phyloP scores from a whole-genome alignment of 2,329 filamentous ascomycete genomes.

The Alternaria conjuncta region DNA sequence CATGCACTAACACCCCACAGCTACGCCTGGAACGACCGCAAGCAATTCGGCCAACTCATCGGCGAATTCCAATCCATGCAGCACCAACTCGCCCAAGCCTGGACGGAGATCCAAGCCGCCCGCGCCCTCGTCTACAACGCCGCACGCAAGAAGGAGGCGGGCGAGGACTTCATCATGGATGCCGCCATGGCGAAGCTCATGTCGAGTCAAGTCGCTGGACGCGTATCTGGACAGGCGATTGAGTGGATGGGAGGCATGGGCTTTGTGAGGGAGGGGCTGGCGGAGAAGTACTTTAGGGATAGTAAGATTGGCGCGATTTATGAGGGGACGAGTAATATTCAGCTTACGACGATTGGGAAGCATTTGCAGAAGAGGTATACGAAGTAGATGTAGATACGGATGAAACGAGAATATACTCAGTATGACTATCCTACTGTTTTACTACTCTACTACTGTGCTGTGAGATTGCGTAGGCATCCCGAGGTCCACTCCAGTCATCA shows the following conservation, averaged over 20 bases:
- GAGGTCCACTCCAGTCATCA: no score
- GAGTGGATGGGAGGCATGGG: conserved; percentile 99
- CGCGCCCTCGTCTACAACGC: conserved; percentile 95
- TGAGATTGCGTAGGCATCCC: no score
- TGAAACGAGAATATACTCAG: neutral
- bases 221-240: conserved; percentile 82
- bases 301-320: conserved; percentile 99
- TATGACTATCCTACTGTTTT: neutral
- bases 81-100: conserved; percentile 96
- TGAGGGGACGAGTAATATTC: conserved; percentile 84
- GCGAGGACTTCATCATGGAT: conserved; percentile 92
- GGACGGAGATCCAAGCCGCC: conserved; percentile 90
- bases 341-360: conserved; percentile 74
- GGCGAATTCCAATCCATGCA: conserved; percentile 99
- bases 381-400: conserved; percentile 44
- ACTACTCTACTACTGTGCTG: no score
- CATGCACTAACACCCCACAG: conserved; percentile 45
- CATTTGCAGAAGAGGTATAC: conserved; percentile 73
- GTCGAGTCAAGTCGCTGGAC: conserved; percentile 88
- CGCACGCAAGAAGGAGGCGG: conserved; percentile 96
- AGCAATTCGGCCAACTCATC: conserved; percentile 91
- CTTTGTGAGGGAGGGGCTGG: conserved; percentile 93
- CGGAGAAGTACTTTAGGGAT: conserved; percentile 97
- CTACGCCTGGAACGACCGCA: conserved; percentile 98
- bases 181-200: conserved; percentile 99